Base-by-base conservation (phyloP, 1,139 yeast species). In the Candida glucosophila region DNA sequence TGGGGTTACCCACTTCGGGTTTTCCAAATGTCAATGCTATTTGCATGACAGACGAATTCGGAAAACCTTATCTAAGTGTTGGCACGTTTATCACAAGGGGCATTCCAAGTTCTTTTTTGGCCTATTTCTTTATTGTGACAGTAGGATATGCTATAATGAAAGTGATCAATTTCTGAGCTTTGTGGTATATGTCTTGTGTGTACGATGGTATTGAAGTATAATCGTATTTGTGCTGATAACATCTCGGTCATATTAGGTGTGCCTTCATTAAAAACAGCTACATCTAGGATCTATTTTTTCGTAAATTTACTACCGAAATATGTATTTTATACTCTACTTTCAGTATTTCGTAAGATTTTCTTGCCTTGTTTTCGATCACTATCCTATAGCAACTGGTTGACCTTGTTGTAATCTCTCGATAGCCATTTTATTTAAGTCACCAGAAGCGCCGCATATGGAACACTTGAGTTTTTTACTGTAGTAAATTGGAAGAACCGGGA, bases 1-100 rank as follows among this genome's bases (percentile, higher is more conserved):
- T 88, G 96, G 96, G 93, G 7, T 64, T 88, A 32, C 97, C 97
- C 15, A 88, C 97, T 0, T 81, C 94, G 2, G 97, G 97, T 0
- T 88, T 88, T 68, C 97, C 97, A 11, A 88, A 88, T 42, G 95
- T 88, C 22, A 86, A 96, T 0, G 97, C 96, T 3, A 82, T 88
- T 31, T 83, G 94, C 32, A 74, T 85, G 76, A 73, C 85, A 5
- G 95, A 88, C 50, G 95, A 83, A 44, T 69, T 85, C 15, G 96
- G 96, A 6, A 77, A 77, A 33, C 79, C 90, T 15, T 88, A 88
- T 47, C 56, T 88, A 39, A 74, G 86, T 1, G 96, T 86, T 12
- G 73, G 75, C 17, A 79, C 79, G 24, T 88, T 88, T 46, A 82
- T 88, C 31, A 76, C 79, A 11, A 67, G 93, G 37, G 97, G 97